A percentile compares a stretch with the other conserved stretches of the same genome.
Conservation (phyloP, 495 filamentous ascomycete species). For the Xylaria grammica region DNA sequence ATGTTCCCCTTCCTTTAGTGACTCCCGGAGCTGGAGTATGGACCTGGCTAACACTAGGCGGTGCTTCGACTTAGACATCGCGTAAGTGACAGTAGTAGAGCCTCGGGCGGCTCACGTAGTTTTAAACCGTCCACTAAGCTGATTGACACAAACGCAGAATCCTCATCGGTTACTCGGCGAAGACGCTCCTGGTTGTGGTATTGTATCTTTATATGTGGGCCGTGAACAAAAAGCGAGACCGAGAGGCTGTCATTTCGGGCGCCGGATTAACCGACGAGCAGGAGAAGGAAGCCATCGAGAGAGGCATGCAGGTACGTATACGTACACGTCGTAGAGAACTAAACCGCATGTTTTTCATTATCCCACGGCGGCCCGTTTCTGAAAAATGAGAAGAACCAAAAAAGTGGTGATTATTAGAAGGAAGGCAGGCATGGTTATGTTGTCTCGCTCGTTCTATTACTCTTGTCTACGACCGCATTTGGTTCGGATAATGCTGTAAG, state of each 20-base stretch:
- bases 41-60: background rate
- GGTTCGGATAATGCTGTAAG: background rate
- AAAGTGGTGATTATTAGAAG: no score
- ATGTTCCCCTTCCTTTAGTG: background rate
- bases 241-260: constrained; percentile 42
- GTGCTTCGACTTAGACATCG: constrained; percentile 41
- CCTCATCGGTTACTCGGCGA: constrained; percentile 57
- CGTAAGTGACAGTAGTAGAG: constrained; percentile 30
- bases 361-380: no score
- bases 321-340: no score
- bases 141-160: constrained; percentile 38
- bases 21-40: background rate
- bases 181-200: constrained; percentile 51
- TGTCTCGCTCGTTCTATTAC: background rate
- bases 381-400: no score
- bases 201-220: constrained; percentile 60
- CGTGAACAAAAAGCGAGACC: constrained; percentile 59
- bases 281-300: constrained; percentile 55
- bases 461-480: background rate
- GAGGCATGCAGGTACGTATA: constrained; percentile 51
- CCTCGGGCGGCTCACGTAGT: background rate
- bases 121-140: background rate
- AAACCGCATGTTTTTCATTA: no score
- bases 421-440: background rate
- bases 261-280: constrained; percentile 37